Percentiles rank a stretch among this genome's conserved stretches.
These are phyloP conservation scores for Clohesyomyces aquaticus DNA, from an alignment of 495 filamentous ascomycete species.

Conservation along the genomic window DNA sequence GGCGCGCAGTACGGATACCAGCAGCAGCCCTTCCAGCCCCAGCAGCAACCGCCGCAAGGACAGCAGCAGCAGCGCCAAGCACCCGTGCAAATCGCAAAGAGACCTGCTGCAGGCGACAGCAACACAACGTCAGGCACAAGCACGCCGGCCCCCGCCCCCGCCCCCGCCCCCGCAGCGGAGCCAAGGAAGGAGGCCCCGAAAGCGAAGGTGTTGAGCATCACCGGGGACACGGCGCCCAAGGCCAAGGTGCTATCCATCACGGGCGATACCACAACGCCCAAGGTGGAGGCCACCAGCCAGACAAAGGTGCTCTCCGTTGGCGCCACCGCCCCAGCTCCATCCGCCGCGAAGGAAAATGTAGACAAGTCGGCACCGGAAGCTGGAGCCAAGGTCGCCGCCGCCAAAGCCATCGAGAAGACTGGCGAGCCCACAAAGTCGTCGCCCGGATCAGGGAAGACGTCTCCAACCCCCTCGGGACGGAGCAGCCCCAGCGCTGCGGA, in stretches of 20 bases:
- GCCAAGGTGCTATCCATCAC: conserved; percentile 68
- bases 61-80: conserved; percentile 52
- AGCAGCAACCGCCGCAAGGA: conserved; percentile 31
- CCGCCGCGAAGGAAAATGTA: conserved; percentile 51
- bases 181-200: conserved; percentile 55
- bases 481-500: conserved; percentile 68
- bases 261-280: conserved; percentile 51
- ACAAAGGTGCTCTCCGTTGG: conserved; percentile 44
- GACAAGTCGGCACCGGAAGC: conserved; percentile 64
- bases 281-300: conserved; percentile 51
- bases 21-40: conserved; percentile 34
- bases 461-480: conserved; percentile 75
- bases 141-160: conserved; percentile 46
- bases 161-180: conserved; percentile 52
- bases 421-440: conserved; percentile 58
- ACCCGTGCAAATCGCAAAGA: conserved; percentile 69
- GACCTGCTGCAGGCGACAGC: conserved; percentile 47
- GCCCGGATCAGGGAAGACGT: conserved; percentile 67
- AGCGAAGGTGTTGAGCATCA: conserved; percentile 66
- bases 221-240: conserved; percentile 59
- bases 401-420: conserved; percentile 80
- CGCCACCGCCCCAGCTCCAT: conserved; percentile 40
- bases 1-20: conserved; percentile 51
- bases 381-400: conserved; percentile 70
- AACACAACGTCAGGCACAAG: conserved; percentile 3